Evolutionary conservation across 495 filamentous ascomycete species (phyloP).

Genomic region (Apodospora peruviana): DNA sequence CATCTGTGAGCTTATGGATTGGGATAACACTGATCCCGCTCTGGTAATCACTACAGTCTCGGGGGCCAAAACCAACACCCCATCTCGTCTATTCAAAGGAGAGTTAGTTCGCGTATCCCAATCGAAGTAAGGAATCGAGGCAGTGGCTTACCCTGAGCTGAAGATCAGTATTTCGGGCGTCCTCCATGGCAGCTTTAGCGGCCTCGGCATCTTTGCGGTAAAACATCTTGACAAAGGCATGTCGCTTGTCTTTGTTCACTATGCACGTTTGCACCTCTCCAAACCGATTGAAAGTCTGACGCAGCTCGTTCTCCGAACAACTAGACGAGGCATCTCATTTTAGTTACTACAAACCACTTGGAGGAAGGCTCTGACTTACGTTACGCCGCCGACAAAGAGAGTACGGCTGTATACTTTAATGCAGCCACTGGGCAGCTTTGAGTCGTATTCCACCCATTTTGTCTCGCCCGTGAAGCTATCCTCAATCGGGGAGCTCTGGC

Average conservation of each 20-base stretch:
- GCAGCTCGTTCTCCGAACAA: slow-evolving; percentile 73
- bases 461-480: slow-evolving; percentile 34
- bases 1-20: slow-evolving; percentile 85
- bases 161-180: slow-evolving; percentile 62
- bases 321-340: slow-evolving; percentile 30
- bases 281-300: slow-evolving; percentile 68
- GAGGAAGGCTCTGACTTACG: slow-evolving; percentile 48
- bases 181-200: slow-evolving; percentile 91
- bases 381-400: slow-evolving; percentile 93
- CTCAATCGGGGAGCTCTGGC: slow-evolving; percentile 50
- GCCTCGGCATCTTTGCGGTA: slow-evolving; percentile 74
- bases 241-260: slow-evolving; percentile 93
- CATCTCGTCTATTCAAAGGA: slow-evolving; percentile 66
- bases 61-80: slow-evolving; percentile 96
- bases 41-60: slow-evolving; percentile 94
- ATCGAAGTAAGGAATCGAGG: slow-evolving; percentile 1
- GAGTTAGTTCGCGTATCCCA: slow-evolving; percentile 8
- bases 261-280: slow-evolving; percentile 94
- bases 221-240: slow-evolving; percentile 98
- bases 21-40: slow-evolving; percentile 92
- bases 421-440: slow-evolving; percentile 59
- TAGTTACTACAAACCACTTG: slow-evolving; percentile 8
- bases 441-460: slow-evolving; percentile 81
- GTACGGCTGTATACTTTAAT: slow-evolving; percentile 96
- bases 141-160: slow-evolving; percentile 64